Percentiles rank a stretch among this genome's conserved stretches.
These are phyloP conservation scores for Clohesyomyces aquaticus DNA, from an alignment of 495 filamentous ascomycete species.

Conservation along the genomic window DNA sequence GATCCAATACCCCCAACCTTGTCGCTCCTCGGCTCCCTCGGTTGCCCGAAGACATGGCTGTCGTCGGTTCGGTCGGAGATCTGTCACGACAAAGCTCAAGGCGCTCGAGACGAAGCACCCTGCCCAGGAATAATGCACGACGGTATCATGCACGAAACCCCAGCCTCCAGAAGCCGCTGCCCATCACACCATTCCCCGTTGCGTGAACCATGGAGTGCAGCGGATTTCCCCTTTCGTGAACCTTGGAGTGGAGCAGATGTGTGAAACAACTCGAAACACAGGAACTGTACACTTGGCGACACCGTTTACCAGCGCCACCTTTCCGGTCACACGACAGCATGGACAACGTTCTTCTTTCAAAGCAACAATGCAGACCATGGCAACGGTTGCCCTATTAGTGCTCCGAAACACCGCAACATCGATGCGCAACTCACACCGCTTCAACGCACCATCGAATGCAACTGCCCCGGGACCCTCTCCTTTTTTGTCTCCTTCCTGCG, in stretches of 20 bases:
- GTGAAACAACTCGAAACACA: background rate
- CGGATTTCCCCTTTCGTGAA: slow-evolving; percentile 16
- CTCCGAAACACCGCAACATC: background rate
- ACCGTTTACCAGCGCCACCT: background rate
- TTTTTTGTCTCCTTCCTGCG: background rate
- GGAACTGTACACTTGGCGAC: background rate
- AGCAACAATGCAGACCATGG: too few species aligned
- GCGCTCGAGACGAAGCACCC: background rate
- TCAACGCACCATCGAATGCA: background rate
- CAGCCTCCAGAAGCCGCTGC: slow-evolving; percentile 28
- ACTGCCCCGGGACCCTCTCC: background rate
- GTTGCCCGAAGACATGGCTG: slow-evolving; percentile 11
- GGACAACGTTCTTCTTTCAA: too few species aligned
- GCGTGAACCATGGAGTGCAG: background rate
- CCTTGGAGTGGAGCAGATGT: background rate
- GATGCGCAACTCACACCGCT: background rate
- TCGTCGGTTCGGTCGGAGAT: slow-evolving; percentile 5
- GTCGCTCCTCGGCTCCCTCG: slow-evolving; percentile 6
- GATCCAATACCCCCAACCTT: background rate
- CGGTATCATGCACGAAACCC: background rate
- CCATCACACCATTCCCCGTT: slow-evolving; percentile 30
- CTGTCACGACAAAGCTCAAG: background rate
- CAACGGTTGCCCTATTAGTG: too few species aligned
- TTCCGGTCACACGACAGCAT: background rate
- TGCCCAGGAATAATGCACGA: background rate